Evolutionary conservation across 2,329 filamentous ascomycete genomes (phyloP).

Genomic region (Phaeosphaeria sp.): DNA sequence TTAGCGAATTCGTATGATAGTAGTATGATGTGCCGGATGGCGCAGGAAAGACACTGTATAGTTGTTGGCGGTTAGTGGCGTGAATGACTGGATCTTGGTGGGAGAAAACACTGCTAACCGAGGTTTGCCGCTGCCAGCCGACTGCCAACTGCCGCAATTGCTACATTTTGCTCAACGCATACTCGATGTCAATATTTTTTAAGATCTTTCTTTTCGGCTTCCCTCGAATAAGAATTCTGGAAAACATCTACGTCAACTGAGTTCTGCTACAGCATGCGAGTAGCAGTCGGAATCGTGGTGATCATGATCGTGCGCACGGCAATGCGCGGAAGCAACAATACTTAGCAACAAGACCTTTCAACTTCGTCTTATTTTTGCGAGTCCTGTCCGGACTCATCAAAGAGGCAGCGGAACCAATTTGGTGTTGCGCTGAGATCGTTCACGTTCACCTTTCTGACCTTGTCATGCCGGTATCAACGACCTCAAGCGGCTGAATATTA

Average conservation of each 20-base stretch:
- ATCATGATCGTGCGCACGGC: too few species aligned
- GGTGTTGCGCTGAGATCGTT: neutral
- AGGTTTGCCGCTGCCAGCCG: slow-evolving; percentile 8
- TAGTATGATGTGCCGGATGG: slow-evolving; percentile 35
- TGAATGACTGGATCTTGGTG: slow-evolving; percentile 28
- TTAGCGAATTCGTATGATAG: slow-evolving; percentile 16
- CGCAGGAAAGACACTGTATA: slow-evolving; percentile 32
- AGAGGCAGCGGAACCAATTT: neutral
- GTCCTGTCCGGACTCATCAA: neutral
- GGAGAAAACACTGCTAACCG: slow-evolving; percentile 9
- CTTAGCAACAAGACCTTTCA: too few species aligned
- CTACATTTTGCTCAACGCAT: neutral
- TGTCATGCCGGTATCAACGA: neutral
- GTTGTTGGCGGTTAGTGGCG: slow-evolving; percentile 23
- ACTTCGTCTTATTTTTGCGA: neutral
- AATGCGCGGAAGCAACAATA: too few species aligned
- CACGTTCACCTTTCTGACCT: neutral
- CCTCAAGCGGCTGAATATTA: neutral
- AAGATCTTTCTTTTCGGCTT: neutral
- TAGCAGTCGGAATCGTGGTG: too few species aligned
- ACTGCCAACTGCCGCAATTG: neutral
- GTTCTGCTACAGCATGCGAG: neutral
- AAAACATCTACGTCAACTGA: neutral
- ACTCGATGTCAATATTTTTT: neutral
- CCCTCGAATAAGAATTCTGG: neutral